Evolutionary conservation across 2,329 filamentous ascomycete genomes (phyloP), one percentile per base, ranked within the genome.

Genomic region (Stemphylium beticola): DNA sequence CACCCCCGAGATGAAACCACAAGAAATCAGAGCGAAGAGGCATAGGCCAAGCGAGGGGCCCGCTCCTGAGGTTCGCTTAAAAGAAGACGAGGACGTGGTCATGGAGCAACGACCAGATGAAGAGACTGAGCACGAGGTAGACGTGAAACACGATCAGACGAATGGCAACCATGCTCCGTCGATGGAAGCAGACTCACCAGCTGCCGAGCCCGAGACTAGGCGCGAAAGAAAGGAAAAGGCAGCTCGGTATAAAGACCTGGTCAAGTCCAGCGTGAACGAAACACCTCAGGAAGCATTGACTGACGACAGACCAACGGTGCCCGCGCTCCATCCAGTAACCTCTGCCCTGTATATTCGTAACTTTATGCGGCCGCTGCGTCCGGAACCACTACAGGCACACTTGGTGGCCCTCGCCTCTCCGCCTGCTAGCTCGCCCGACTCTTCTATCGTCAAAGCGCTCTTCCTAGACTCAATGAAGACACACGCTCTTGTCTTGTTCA

Each of bases 391-490:
- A 1, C 85, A 85, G 65, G 81, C 83, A 1, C 87, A 97, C 68
- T 81, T 98, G 4, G 72, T 84, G 38, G 78, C 83, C 6, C 83
- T 97, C 36, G 91, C 91, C 2, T 81, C 86, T 3, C 81, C 87
- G 0, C 79, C 84, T 1, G 73, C 78, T 17, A 74, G 81, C 2
- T 74, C 80, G 1, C 67, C 70, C 4, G 79, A 87, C 44, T 73
- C 83, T 5, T 79, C 84, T 32, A 76, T 85, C 11, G 80, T 96
- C 34, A 76, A 83, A 17, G 79, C 85, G 22, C 92, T 96, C 68
- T 92, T 91, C 71, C 82, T 98, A 34, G 93, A 98, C 72, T 82
- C 83, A 29, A 90, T 98, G 67, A 88, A 90, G 60, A 96, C 93
- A 0, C 95, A 99, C 73, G 92, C 92, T 8, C 90, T 97, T 69